A percentile compares a stretch with the other conserved stretches of the same genome.
These are phyloP conservation scores for Amanita muscaria DNA, from an alignment of 768 basidiomycete species.

Conservation along the genomic window DNA sequence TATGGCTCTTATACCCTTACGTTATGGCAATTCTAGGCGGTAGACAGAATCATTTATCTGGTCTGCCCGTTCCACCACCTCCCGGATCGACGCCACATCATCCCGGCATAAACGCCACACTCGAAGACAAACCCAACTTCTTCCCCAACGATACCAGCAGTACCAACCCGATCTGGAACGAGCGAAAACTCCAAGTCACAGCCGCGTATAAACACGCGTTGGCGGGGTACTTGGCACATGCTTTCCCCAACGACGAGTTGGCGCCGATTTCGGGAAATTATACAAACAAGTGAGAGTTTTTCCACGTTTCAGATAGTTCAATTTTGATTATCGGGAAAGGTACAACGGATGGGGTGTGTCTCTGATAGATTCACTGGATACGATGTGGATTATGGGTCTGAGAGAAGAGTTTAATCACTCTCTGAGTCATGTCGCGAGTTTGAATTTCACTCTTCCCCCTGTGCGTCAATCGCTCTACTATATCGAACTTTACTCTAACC, in stretches of 20 bases:
- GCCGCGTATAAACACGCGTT: conserved; percentile 50
- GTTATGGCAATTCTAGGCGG: no score
- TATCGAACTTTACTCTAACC: not conserved
- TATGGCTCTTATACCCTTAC: no score
- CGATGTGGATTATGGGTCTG: conserved; percentile 77
- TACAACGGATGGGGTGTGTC: conserved; percentile 49
- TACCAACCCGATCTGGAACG: no score
- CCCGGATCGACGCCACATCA: no score
- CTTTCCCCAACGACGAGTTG: conserved; percentile 48
- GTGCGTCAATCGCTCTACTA: conserved; percentile 12
- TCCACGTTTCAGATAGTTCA: not conserved
- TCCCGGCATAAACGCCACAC: no score
- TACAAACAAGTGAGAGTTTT: conserved; percentile 39
- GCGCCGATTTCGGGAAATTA: conserved; percentile 32
- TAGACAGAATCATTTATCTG: no score
- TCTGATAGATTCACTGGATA: conserved; percentile 71
- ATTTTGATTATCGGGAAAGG: conserved; percentile 16
- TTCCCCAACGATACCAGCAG: no score
- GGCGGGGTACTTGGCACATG: conserved; percentile 39
- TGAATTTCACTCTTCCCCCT: conserved; percentile 31
- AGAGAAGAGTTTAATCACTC: conserved; percentile 56
- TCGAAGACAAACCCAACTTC: no score
- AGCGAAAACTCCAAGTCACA: conserved; percentile 38
- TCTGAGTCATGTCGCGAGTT: conserved; percentile 37
- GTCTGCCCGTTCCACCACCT: no score